These are phyloP conservation scores for Geotrichum candidum DNA, from an alignment of 1,139 yeast genomes.

Conservation along the genomic window DNA sequence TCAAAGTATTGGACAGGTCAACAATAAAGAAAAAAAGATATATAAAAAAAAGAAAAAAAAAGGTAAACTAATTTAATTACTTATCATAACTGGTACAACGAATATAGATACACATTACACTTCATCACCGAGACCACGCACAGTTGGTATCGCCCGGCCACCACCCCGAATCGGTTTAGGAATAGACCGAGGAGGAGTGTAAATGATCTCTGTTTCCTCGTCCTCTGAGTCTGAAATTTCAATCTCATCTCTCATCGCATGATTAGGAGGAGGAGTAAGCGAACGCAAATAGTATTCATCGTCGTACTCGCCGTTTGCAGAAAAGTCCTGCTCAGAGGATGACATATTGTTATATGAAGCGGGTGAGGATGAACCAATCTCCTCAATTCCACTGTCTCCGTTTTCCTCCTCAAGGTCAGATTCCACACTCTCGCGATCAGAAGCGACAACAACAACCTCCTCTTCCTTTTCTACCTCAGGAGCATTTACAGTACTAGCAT, in stretches of 20 bases:
- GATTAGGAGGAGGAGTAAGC: background rate
- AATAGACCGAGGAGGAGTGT: slow-evolving; percentile 9
- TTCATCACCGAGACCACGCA: slow-evolving; percentile 6
- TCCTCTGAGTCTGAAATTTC: background rate
- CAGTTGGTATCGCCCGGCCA: slow-evolving; percentile 2
- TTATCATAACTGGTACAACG: background rate
- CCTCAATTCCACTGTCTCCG: background rate
- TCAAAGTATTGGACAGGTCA: background rate
- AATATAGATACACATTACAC: background rate
- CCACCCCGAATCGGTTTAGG: slow-evolving; percentile 15
- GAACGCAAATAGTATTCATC: background rate
- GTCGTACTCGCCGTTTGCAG: background rate
- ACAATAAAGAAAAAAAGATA: background rate
- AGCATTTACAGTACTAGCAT: background rate
- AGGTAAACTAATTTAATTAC: background rate
- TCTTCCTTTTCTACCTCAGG: background rate
- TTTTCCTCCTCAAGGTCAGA: background rate
- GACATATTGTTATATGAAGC: background rate
- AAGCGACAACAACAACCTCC: background rate
- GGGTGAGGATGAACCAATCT: background rate
- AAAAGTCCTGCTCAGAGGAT: background rate
- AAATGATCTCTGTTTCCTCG: slow-evolving; percentile 8
- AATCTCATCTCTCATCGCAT: background rate
- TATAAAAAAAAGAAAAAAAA: too few relatives aligned
- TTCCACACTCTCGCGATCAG: background rate